phyloP scores from a whole-genome alignment of 345 rosid genomes.

The Noccaea bulbosa region DNA sequence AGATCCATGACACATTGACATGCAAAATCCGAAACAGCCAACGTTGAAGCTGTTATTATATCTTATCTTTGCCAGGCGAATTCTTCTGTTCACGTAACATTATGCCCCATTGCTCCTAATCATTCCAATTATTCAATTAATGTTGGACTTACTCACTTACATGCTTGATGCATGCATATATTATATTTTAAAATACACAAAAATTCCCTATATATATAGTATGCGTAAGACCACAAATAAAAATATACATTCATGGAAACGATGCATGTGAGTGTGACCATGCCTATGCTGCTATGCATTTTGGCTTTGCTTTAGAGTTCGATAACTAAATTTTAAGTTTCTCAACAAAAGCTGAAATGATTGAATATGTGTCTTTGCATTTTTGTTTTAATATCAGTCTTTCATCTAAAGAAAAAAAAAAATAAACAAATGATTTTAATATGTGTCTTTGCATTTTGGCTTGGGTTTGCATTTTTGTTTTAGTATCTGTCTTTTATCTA shows the following conservation, averaged over 20 bases:
- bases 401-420: too few species aligned
- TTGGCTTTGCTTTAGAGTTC: constrained; percentile 8
- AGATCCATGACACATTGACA: constrained; percentile 17
- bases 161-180: constrained; percentile 35
- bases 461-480: too few species aligned
- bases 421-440: too few species aligned
- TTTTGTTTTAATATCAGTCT: too few species aligned
- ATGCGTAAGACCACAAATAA: too few species aligned
- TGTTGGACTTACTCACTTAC: constrained; percentile 21
- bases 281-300: background rate
- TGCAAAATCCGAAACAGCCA: constrained; percentile 35
- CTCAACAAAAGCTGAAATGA: background rate
- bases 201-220: background rate
- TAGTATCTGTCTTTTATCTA: too few species aligned
- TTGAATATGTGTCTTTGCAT: too few species aligned
- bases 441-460: too few species aligned
- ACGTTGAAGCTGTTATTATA: constrained; percentile 25
- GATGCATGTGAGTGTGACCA: constrained; percentile 26
- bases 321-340: constrained; percentile 7
- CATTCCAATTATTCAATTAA: constrained; percentile 26
- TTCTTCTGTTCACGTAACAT: constrained; percentile 31
- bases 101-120: constrained; percentile 16
- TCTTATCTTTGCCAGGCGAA: constrained; percentile 39
- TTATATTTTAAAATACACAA: constrained; percentile 17
- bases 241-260: background rate